These are phyloP conservation scores for Nigrospora osmanthi DNA, from an alignment of 2,329 filamentous ascomycete species.

Conservation along the genomic window DNA sequence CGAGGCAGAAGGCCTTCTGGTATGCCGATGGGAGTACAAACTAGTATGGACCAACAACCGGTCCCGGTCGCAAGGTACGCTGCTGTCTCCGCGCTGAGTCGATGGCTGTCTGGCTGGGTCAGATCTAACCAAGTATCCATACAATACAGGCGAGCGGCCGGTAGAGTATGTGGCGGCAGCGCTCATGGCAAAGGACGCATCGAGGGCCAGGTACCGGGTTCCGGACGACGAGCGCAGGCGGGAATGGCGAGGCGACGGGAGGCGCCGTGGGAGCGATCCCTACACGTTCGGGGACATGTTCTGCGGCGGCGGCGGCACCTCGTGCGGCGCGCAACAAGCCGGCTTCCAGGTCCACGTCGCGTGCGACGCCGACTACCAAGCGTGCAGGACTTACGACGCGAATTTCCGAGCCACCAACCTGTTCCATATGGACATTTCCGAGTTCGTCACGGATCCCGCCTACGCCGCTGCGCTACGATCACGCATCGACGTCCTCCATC, in stretches of 20 bases:
- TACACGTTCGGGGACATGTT: constrained; percentile 57
- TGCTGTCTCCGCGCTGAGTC: too few species aligned
- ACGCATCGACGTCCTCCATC: constrained; percentile 57
- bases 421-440: constrained; percentile 35
- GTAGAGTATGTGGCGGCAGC: not conserved
- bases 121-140: too few species aligned
- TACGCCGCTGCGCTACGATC: constrained; percentile 9
- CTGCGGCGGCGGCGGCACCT: constrained; percentile 55
- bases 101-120: too few species aligned
- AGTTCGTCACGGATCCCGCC: constrained; percentile 33
- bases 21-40: constrained; percentile 23
- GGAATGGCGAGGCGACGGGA: constrained; percentile 2
- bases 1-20: constrained; percentile 20
- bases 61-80: not conserved
- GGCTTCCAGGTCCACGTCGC: constrained; percentile 54
- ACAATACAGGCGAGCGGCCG: not conserved
- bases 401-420: constrained; percentile 51
- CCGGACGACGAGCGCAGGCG: constrained; percentile 1
- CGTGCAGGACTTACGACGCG: constrained; percentile 45
- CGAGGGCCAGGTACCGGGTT: not conserved
- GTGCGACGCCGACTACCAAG: constrained; percentile 56
- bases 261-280: constrained; percentile 19
- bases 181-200: constrained; percentile 11
- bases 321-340: constrained; percentile 35
- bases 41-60: not conserved